A percentile compares a stretch with the other conserved stretches of the same genome.
phyloP scores from a whole-genome alignment of 2,329 filamentous ascomycete species.

The Blumeriella jaapii region DNA sequence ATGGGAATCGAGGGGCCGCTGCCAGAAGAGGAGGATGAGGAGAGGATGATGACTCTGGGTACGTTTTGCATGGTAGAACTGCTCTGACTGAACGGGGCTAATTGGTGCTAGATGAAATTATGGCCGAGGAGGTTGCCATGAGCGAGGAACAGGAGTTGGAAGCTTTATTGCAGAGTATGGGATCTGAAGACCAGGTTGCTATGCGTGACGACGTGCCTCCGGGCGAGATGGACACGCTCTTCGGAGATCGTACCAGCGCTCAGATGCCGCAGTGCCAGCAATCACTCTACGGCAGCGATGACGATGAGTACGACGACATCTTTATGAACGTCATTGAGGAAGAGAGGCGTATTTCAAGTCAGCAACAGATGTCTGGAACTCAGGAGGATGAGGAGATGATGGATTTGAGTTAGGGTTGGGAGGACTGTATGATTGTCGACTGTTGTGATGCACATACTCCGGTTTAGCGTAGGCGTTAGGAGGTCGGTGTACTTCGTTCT shows the following conservation, averaged over 20 bases:
- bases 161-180: constrained; percentile 35
- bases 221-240: neutral
- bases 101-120: constrained; percentile 24
- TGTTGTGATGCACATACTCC: constrained; percentile 7
- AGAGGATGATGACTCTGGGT: constrained; percentile 9
- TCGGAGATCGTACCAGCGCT: constrained; percentile 1
- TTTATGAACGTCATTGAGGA: constrained; percentile 55
- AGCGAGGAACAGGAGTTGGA: constrained; percentile 47
- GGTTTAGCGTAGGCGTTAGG: constrained; percentile 21
- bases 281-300: constrained; percentile 32
- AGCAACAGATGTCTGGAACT: constrained; percentile 15
- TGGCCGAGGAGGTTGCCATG: constrained; percentile 40
- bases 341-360: constrained; percentile 25
- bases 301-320: constrained; percentile 49
- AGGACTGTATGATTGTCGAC: neutral
- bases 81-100: neutral
- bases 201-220: neutral
- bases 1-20: constrained; percentile 13
- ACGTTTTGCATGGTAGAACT: constrained; percentile 1
- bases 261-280: constrained; percentile 4
- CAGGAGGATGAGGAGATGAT: constrained; percentile 26
- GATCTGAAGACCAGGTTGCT: constrained; percentile 4
- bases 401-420: constrained; percentile 18
- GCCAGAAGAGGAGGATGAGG: constrained; percentile 10
- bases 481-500: constrained; percentile 6